Evolutionary conservation across 768 basidiomycete genomes (phyloP).

Genomic region (Tricholoma saponaceum): DNA sequence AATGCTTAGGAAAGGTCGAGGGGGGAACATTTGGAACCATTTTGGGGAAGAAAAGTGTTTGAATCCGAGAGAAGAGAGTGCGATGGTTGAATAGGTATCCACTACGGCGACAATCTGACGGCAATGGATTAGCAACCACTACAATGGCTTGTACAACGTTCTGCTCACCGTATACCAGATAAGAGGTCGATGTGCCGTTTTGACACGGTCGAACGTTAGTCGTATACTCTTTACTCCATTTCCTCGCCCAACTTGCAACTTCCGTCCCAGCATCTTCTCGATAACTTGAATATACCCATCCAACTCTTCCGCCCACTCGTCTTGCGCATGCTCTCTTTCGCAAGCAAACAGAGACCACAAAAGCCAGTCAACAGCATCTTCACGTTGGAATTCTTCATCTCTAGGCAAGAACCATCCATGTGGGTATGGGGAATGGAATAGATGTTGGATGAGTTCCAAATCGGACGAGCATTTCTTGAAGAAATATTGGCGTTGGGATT

Average conservation of each 20-base stretch:
- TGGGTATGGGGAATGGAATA: conserved; percentile 27
- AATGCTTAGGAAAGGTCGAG: conserved; percentile 39
- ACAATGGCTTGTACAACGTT: not conserved
- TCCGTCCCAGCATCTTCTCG: conserved; percentile 35
- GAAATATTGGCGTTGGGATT: conserved; percentile 39
- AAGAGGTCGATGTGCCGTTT: conserved; percentile 50
- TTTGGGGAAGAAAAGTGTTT: conserved; percentile 42
- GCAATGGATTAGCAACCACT: not conserved
- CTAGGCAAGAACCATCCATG: conserved; percentile 51
- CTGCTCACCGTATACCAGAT: conserved; percentile 58
- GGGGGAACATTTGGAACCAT: conserved; percentile 46
- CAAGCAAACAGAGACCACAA: conserved; percentile 59
- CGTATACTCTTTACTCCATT: conserved; percentile 40
- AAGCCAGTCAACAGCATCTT: conserved; percentile 59
- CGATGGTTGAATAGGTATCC: conserved; percentile 41
- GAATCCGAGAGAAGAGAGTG: conserved; percentile 43
- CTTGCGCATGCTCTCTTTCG: conserved; percentile 22
- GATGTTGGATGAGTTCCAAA: conserved; percentile 9
- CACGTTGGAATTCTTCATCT: conserved; percentile 29
- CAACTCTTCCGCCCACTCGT: conserved; percentile 48
- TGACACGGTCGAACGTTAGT: conserved; percentile 54
- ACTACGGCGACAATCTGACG: conserved; percentile 48
- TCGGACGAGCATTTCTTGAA: conserved; percentile 43
- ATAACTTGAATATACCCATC: conserved; percentile 39
- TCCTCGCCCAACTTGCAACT: conserved; percentile 37